Conservation (phyloP, 1,139 yeast genomes). For the Taphrina flavorubra region DNA sequence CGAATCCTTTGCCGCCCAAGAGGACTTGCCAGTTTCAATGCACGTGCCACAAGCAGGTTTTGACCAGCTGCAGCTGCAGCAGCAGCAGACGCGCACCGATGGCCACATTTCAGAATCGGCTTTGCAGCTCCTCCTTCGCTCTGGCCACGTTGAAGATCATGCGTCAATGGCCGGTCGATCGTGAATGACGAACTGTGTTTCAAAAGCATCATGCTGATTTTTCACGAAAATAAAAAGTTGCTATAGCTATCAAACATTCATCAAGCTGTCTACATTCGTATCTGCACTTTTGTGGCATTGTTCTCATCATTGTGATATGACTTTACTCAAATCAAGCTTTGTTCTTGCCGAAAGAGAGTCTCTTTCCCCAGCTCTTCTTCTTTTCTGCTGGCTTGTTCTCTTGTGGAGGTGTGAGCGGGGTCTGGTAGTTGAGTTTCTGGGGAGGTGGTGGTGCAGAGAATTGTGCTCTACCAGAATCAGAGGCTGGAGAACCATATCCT, state of each 20-base stretch:
- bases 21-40: slow-evolving; percentile 10
- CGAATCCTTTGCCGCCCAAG: slow-evolving; percentile 6
- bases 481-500: slow-evolving; percentile 36
- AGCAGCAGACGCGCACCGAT: background rate
- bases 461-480: slow-evolving; percentile 35
- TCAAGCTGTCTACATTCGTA: background rate
- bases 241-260: background rate
- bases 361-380: slow-evolving; percentile 32
- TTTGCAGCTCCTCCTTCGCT: background rate
- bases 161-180: too few species aligned
- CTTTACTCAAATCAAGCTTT: slow-evolving; percentile 16
- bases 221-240: background rate
- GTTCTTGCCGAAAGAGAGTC: slow-evolving; percentile 38
- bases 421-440: slow-evolving; percentile 26
- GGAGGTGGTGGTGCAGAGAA: slow-evolving; percentile 13
- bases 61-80: background rate
- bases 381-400: slow-evolving; percentile 27
- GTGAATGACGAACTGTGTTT: too few species aligned
- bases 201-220: too few species aligned
- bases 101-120: too few species aligned
- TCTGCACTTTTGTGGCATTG: background rate
- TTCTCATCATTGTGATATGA: background rate
- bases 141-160: too few species aligned
- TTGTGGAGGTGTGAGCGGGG: slow-evolving; percentile 39
- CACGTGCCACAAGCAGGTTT: too few species aligned